These are phyloP conservation scores for Colletotrichum sp. DNA, from an alignment of 2,329 filamentous ascomycete genomes.

Conservation along the genomic window DNA sequence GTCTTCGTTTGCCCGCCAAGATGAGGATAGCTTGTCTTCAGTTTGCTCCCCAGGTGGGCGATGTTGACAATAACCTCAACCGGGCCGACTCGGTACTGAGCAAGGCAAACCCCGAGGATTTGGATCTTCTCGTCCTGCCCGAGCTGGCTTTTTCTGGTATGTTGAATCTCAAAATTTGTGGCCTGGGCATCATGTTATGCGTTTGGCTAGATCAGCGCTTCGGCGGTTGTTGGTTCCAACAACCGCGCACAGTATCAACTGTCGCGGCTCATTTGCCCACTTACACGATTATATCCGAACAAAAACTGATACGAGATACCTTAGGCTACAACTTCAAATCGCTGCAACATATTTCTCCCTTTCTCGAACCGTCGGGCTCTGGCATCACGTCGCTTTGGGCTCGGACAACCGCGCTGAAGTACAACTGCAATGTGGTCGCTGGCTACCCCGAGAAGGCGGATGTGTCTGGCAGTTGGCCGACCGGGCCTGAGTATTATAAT, in stretches of 20 bases:
- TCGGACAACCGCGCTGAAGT: too few species aligned
- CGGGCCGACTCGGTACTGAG: constrained; percentile 69
- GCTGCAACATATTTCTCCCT: too few species aligned
- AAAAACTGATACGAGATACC: neutral
- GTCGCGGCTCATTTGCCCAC: too few species aligned
- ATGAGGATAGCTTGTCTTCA: constrained; percentile 76
- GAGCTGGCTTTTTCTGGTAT: constrained; percentile 65
- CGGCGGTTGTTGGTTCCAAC: too few species aligned
- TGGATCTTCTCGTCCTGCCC: constrained; percentile 77
- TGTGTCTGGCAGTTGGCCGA: constrained; percentile 52
- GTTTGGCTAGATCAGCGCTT: too few species aligned
- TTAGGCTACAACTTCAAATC: too few species aligned
- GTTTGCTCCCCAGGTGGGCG: constrained; percentile 73
- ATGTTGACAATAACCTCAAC: constrained; percentile 73
- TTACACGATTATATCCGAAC: too few species aligned
- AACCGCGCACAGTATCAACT: too few species aligned
- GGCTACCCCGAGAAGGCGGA: constrained; percentile 78
- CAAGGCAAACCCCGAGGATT: constrained; percentile 50
- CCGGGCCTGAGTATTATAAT: constrained; percentile 60
- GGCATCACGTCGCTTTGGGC: too few species aligned
- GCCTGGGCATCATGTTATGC: too few species aligned
- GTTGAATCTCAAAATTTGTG: too few species aligned
- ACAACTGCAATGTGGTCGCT: constrained; percentile 68
- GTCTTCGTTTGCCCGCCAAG: neutral
- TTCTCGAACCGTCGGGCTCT: too few species aligned